Percentiles rank a stretch among this genome's conserved stretches.
Evolutionary conservation across 768 basidiomycete species (phyloP).

Genomic region (Sarcomyxa edulis): DNA sequence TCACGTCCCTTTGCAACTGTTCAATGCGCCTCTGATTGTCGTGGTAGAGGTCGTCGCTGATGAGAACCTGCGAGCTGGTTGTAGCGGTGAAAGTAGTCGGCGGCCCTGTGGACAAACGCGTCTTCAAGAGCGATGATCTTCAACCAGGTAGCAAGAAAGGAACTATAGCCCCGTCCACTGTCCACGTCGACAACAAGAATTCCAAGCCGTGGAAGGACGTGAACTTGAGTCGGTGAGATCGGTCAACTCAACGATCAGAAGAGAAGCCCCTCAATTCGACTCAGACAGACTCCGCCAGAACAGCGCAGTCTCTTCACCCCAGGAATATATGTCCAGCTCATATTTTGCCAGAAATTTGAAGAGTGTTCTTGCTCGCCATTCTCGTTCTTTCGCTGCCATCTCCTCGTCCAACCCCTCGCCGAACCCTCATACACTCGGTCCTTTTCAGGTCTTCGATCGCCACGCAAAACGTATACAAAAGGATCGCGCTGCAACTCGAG

Average conservation of each 20-base stretch:
- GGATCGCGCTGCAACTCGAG: conserved; percentile 60
- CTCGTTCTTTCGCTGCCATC: conserved; percentile 44
- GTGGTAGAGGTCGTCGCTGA: neutral
- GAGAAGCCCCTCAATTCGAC: no score
- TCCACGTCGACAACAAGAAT: no score
- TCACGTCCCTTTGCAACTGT: neutral
- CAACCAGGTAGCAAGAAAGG: neutral
- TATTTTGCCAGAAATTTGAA: no score
- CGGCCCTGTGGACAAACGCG: neutral
- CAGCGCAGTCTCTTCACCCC: no score
- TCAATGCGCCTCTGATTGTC: conserved; percentile 1
- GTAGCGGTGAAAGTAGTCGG: neutral
- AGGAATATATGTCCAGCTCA: no score
- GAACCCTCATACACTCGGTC: conserved; percentile 44
- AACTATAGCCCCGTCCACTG: neutral
- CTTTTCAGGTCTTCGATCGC: conserved; percentile 88
- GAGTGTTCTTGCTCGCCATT: conserved; percentile 14
- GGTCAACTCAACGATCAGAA: no score
- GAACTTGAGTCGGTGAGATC: no score
- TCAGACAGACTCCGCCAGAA: no score
- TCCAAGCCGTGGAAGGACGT: no score
- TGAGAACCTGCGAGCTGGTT: neutral
- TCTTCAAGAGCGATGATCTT: neutral
- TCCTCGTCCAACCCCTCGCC: conserved; percentile 36
- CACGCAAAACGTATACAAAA: conserved; percentile 70